Conservation (phyloP, 768 basidiomycete genomes). For the Kwoniella botswanensis region DNA sequence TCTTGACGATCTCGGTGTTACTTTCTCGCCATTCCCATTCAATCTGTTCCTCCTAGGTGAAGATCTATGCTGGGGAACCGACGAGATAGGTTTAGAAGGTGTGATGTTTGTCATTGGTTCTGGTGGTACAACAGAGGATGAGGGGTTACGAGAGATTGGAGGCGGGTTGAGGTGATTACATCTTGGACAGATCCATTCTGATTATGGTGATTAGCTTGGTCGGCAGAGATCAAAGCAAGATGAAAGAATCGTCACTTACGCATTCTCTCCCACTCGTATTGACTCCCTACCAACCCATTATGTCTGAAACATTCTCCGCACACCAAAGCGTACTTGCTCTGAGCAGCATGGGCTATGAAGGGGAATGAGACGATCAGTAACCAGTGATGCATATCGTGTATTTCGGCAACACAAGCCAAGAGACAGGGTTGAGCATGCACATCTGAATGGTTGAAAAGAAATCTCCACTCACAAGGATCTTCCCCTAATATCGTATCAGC, state of each 20-base stretch:
- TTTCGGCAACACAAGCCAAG: no score
- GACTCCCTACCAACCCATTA: slow-evolving; percentile 56
- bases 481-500: slow-evolving; percentile 51
- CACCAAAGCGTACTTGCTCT: slow-evolving; percentile 56
- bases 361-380: no score
- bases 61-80: slow-evolving; percentile 26
- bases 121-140: background rate
- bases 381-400: no score
- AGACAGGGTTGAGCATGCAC: background rate
- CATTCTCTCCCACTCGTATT: slow-evolving; percentile 57
- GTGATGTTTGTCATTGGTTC: background rate
- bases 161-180: slow-evolving; percentile 56
- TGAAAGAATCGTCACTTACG: slow-evolving; percentile 43
- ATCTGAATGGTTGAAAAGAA: background rate
- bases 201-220: background rate
- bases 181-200: slow-evolving; percentile 35
- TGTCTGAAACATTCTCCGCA: slow-evolving; percentile 58
- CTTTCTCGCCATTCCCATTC: slow-evolving; percentile 28
- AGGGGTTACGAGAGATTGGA: slow-evolving; percentile 33
- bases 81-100: slow-evolving; percentile 21
- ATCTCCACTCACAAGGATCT: slow-evolving; percentile 52
- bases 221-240: background rate
- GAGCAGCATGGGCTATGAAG: slow-evolving; percentile 48
- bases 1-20: slow-evolving; percentile 38
- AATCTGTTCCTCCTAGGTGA: slow-evolving; percentile 30